Evolutionary conservation across 768 basidiomycete genomes (phyloP).

Genomic region (Kwoniella sp.): DNA sequence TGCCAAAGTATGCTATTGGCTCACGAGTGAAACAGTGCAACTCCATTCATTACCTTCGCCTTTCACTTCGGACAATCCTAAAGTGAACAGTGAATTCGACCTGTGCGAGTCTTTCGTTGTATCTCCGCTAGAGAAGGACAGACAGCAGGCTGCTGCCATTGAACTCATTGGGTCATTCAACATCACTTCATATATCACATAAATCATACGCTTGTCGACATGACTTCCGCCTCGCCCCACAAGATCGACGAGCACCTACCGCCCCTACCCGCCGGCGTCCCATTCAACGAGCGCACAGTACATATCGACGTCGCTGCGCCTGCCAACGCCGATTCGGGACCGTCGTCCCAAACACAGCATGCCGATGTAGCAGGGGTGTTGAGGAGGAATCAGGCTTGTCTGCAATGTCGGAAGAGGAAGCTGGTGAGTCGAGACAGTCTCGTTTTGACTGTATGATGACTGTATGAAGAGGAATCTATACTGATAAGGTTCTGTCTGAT

Average conservation of each 20-base stretch:
- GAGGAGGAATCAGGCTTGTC: conserved; percentile 50
- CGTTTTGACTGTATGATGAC: background rate
- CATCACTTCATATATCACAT: background rate
- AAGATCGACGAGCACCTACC: background rate
- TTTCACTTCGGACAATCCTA: no score
- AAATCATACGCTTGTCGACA: background rate
- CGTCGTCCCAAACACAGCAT: conserved; percentile 5
- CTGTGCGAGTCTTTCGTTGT: no score
- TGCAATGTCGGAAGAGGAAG: conserved; percentile 47
- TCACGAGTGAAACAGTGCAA: no score
- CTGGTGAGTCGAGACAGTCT: conserved; percentile 28
- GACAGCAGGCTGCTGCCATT: background rate
- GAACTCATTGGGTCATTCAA: background rate
- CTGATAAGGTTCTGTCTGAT: no score
- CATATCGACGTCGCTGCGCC: conserved; percentile 13
- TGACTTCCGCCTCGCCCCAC: background rate
- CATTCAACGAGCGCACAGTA: conserved; percentile 7
- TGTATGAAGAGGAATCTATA: background rate
- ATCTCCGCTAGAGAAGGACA: no score
- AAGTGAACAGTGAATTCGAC: no score
- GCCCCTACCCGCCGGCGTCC: background rate
- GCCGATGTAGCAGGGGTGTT: conserved; percentile 42
- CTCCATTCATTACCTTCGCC: no score
- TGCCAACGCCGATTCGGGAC: background rate
- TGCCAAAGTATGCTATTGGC: no score